Evolutionary conservation across 768 basidiomycete species (phyloP).

Genomic region (Podaxis pistillaris): DNA sequence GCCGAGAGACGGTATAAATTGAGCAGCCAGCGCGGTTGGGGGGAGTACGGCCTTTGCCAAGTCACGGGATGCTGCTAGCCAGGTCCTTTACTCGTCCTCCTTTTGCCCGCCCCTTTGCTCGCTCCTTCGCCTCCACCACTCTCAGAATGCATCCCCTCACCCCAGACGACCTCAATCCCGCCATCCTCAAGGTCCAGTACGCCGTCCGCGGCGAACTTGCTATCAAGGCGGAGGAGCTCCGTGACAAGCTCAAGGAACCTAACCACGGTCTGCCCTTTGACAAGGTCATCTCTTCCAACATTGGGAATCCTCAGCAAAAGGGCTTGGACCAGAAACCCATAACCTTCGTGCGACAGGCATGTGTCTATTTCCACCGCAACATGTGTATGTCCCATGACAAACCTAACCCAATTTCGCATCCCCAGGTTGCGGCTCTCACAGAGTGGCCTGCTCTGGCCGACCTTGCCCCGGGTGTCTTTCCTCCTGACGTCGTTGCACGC

Average conservation of each 20-base stretch:
- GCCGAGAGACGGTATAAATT: not conserved
- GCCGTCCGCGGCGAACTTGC: constrained; percentile 97
- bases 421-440: constrained; percentile 82
- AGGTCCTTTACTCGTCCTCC: constrained; percentile 7
- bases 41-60: not conserved
- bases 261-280: constrained; percentile 75
- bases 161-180: constrained; percentile 74
- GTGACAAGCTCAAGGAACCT: constrained; percentile 62
- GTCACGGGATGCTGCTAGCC: constrained; percentile 15
- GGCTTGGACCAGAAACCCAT: constrained; percentile 92
- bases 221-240: constrained; percentile 85
- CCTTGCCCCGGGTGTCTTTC: constrained; percentile 77
- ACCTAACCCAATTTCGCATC: constrained; percentile 8
- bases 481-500: constrained; percentile 79
- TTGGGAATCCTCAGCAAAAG: constrained; percentile 96
- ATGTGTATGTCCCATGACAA: not conserved
- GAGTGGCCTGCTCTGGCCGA: constrained; percentile 88
- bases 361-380: not conserved
- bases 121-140: constrained; percentile 15
- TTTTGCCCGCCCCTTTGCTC: constrained; percentile 10
- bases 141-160: constrained; percentile 58
- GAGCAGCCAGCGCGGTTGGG: not conserved
- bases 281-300: constrained; percentile 91
- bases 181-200: constrained; percentile 87
- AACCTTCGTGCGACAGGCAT: constrained; percentile 88